A percentile compares a stretch with the other conserved stretches of the same genome.
These are phyloP conservation scores for Mentha longifolia DNA, from an alignment of 257 asterid species.

Conservation along the genomic window DNA sequence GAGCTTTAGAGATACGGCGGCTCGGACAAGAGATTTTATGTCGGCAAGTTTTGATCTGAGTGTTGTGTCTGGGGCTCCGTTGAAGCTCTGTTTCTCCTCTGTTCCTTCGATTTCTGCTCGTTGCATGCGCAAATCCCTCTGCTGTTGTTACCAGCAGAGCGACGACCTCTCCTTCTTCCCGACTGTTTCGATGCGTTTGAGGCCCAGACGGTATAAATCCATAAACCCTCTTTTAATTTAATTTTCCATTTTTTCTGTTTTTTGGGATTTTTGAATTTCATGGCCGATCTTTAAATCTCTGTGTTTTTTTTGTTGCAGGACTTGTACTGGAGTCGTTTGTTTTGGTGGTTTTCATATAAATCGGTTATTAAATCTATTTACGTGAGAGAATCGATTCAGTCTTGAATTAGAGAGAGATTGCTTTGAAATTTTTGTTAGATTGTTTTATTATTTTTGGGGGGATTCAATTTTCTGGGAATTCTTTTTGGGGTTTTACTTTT, in stretches of 20 bases:
- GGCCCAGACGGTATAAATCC: constrained; percentile 75
- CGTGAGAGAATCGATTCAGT: constrained; percentile 37
- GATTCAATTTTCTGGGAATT: constrained; percentile 18
- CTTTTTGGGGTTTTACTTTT: constrained; percentile 26
- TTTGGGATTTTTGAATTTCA: constrained; percentile 24
- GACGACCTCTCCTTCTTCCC: constrained; percentile 39
- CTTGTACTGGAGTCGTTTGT: constrained; percentile 88
- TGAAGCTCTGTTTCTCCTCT: constrained; percentile 53
- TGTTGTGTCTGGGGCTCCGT: constrained; percentile 59
- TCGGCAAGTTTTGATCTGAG: constrained; percentile 79
- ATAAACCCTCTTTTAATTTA: background rate
- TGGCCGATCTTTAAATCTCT: constrained; percentile 40
- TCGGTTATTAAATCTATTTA: constrained; percentile 49
- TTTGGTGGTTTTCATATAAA: constrained; percentile 95
- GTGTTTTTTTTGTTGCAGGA: constrained; percentile 55
- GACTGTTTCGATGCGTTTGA: constrained; percentile 96
- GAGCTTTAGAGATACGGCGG: constrained; percentile 30
- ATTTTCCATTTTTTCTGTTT: background rate
- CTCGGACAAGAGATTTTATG: constrained; percentile 71
- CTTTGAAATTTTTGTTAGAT: constrained; percentile 7
- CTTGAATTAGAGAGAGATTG: background rate
- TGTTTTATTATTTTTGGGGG: constrained; percentile 27
- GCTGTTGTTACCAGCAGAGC: constrained; percentile 68
- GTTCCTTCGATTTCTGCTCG: constrained; percentile 38
- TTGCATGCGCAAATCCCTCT: constrained; percentile 56